Percentiles rank a stretch among this genome's conserved stretches.
Conservation (phyloP, 176 grass and related monocot genomes). For the Oryza meyeriana region DNA sequence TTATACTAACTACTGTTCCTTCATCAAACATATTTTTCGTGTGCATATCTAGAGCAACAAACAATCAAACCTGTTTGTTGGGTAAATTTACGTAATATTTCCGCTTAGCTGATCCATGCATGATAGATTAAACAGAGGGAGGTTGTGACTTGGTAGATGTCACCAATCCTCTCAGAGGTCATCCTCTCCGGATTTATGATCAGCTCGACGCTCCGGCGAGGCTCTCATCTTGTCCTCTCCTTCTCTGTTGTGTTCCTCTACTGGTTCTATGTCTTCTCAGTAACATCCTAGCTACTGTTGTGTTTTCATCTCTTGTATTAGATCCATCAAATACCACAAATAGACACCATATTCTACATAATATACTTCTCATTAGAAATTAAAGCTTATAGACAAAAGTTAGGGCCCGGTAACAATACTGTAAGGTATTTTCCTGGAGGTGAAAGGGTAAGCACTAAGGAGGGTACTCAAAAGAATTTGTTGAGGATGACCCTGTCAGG, state of each 20-base stretch:
- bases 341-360: not conserved
- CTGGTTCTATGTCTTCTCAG: conserved; percentile 94
- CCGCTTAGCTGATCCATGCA: not conserved
- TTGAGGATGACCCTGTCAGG: conserved; percentile 7
- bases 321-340: not conserved
- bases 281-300: not conserved
- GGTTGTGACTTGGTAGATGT: conserved; percentile 40
- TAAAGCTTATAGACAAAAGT: conserved; percentile 10
- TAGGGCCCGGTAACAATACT: not conserved
- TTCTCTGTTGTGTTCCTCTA: conserved; percentile 93
- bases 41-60: not conserved
- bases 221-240: conserved; percentile 82
- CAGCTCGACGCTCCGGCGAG: conserved; percentile 53
- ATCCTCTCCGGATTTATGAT: conserved; percentile 59
- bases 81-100: not conserved
- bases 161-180: conserved; percentile 54
- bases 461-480: not conserved
- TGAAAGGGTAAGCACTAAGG: too few relatives aligned
- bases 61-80: not conserved
- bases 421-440: not conserved
- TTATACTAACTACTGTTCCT: not conserved
- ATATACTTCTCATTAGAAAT: conserved; percentile 1
- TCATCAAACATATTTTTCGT: not conserved
- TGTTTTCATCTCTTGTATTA: not conserved
- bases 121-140: conserved; percentile 27